Percentiles rank a stretch among this genome's conserved stretches.
Conservation (phyloP, 768 basidiomycete species). For the Serendipita sp. region DNA sequence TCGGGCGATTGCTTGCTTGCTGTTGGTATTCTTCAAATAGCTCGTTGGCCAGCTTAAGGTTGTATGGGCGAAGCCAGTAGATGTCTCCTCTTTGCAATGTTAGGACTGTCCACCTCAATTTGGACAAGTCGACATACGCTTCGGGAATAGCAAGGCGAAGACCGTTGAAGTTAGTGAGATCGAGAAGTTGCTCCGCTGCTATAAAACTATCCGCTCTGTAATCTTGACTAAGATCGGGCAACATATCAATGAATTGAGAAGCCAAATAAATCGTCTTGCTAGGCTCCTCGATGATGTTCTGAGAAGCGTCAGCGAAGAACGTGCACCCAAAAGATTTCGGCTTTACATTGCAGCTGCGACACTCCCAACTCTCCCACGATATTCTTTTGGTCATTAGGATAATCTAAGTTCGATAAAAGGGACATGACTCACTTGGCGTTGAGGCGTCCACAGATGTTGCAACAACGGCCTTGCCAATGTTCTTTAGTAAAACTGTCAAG, state of each 20-base stretch:
- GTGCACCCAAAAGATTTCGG: conserved; percentile 20
- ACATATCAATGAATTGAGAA: conserved; percentile 35
- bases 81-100: too few species aligned
- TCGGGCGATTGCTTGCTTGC: conserved; percentile 36
- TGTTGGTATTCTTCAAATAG: conserved; percentile 52
- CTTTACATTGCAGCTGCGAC: conserved; percentile 39
- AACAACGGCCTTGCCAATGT: conserved; percentile 42
- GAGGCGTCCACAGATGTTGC: conserved; percentile 47
- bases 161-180: too few species aligned
- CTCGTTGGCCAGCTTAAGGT: conserved; percentile 15
- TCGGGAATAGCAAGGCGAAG: too few species aligned
- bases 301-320: conserved; percentile 27
- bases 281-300: conserved; percentile 50
- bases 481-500: neutral
- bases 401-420: too few species aligned
- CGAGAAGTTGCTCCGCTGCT: too few species aligned
- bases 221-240: too few species aligned
- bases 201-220: too few species aligned
- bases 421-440: conserved; percentile 42
- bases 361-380: conserved; percentile 65
- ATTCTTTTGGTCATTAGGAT: conserved; percentile 24
- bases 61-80: too few species aligned
- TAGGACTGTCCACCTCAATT: too few species aligned
- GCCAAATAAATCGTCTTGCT: conserved; percentile 40
- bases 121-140: too few species aligned